Percentiles rank a stretch among this genome's conserved stretches.
Conservation (phyloP, 1,284 basidiomycete genomes). For the Malassezia vespertilionis region DNA sequence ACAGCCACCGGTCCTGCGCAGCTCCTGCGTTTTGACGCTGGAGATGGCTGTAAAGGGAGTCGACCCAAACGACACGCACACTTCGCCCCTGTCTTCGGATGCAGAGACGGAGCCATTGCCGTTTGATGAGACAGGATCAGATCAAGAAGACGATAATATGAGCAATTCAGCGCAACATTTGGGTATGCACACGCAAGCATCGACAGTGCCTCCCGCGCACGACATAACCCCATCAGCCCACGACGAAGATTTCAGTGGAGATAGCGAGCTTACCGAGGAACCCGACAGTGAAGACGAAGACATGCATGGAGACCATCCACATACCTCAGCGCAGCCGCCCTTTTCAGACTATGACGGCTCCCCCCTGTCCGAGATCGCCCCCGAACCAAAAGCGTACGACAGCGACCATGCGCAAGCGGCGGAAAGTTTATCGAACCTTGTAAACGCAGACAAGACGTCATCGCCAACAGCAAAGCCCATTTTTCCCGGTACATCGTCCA, state of each 20-base stretch:
- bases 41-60: neutral
- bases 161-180: too few relatives aligned
- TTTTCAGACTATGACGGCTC: conserved; percentile 2
- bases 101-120: conserved; percentile 41
- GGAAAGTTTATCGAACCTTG: too few relatives aligned
- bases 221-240: neutral
- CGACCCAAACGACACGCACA: neutral
- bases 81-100: conserved; percentile 22
- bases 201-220: neutral
- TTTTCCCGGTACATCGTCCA: neutral
- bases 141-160: neutral
- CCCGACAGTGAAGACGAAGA: neutral
- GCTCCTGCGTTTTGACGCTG: neutral
- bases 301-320: neutral
- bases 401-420: too few relatives aligned
- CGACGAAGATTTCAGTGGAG: neutral
- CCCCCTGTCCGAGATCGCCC: conserved; percentile 10
- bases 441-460: too few relatives aligned
- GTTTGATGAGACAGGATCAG: conserved; percentile 27
- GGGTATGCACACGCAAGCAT: neutral
- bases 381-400: conserved; percentile 1
- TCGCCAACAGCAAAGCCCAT: neutral
- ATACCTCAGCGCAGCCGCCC: neutral
- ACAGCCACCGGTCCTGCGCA: neutral
- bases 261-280: conserved; percentile 7